Conservation (phyloP, 768 basidiomycete genomes). For the Harrya chromipes region DNA sequence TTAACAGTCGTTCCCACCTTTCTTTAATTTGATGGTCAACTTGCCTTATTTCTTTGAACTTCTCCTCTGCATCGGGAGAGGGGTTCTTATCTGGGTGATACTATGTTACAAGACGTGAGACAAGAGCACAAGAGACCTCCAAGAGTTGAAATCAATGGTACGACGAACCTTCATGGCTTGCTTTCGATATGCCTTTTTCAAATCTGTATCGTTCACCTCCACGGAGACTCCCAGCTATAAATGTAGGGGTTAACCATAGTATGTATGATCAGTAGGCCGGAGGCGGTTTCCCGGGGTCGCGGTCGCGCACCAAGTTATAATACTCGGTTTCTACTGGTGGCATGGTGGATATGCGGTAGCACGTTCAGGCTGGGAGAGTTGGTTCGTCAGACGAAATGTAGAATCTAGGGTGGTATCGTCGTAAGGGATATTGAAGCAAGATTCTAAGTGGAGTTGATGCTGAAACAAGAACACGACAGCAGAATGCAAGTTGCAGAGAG, state of each 20-base stretch:
- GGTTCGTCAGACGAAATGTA: not conserved
- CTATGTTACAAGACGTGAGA: conserved; percentile 36
- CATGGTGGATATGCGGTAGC: conserved; percentile 40
- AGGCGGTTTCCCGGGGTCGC: not conserved
- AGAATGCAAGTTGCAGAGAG: not conserved
- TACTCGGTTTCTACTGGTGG: conserved; percentile 89
- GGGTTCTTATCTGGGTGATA: conserved; percentile 96
- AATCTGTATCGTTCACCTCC: conserved; percentile 72
- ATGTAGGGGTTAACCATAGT: not conserved
- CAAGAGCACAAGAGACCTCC: not conserved
- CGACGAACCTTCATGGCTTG: conserved; percentile 83
- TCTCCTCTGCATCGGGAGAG: conserved; percentile 89
- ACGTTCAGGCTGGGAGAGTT: not conserved
- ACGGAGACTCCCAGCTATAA: conserved; percentile 64
- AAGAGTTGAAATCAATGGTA: not conserved
- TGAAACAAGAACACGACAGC: conserved; percentile 8
- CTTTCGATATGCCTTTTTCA: conserved; percentile 96
- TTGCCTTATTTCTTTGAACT: conserved; percentile 95
- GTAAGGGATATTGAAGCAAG: not conserved
- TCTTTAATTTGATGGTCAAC: conserved; percentile 17
- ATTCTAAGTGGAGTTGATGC: not conserved
- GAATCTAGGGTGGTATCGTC: conserved; percentile 8
- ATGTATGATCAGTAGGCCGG: conserved; percentile 1
- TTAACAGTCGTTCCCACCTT: conserved; percentile 13
- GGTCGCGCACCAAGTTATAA: conserved; percentile 69